Percentiles rank a stretch among this genome's conserved stretches.
Evolutionary conservation across 169 alveolate genomes (phyloP).

Genomic region (Toxoplasma gondii): DNA sequence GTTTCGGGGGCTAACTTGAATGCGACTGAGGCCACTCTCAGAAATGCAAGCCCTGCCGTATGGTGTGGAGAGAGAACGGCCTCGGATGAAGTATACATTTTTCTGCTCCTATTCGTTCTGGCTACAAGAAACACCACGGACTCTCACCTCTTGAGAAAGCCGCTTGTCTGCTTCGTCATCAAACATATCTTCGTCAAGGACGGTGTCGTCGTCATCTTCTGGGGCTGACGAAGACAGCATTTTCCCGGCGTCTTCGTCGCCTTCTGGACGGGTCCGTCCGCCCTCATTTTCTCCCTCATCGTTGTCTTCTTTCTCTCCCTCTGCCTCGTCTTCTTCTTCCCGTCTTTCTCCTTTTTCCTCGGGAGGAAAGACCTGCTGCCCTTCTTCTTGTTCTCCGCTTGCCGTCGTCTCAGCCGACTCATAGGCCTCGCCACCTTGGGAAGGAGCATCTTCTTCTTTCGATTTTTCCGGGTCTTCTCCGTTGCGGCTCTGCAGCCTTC

Average conservation of each 20-base stretch:
- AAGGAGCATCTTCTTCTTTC: too few species aligned
- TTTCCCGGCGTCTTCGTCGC: background rate
- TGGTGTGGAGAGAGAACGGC: too few species aligned
- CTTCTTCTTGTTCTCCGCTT: background rate
- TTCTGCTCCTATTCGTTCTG: too few species aligned
- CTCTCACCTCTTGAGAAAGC: constrained; percentile 61
- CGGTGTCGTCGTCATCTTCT: background rate
- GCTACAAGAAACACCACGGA: too few species aligned
- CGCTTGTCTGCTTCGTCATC: constrained; percentile 65
- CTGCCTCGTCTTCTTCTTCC: background rate
- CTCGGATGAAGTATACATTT: too few species aligned
- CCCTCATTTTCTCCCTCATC: background rate
- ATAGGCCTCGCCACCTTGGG: too few species aligned
- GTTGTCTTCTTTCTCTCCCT: background rate
- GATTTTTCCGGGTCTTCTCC: too few species aligned
- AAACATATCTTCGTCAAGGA: constrained; percentile 40
- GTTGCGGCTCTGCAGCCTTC: too few species aligned
- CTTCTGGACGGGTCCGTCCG: background rate
- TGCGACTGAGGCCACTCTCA: too few species aligned
- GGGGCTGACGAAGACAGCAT: background rate
- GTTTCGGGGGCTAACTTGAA: too few species aligned
- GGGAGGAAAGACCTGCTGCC: background rate
- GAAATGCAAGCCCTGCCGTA: too few species aligned
- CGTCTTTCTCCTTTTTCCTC: background rate
- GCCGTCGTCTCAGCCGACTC: background rate